Evolutionary conservation across 805 yeast genomes (phyloP), one percentile per base, ranked within the genome.

Genomic region (Yarrowia divulgata): DNA sequence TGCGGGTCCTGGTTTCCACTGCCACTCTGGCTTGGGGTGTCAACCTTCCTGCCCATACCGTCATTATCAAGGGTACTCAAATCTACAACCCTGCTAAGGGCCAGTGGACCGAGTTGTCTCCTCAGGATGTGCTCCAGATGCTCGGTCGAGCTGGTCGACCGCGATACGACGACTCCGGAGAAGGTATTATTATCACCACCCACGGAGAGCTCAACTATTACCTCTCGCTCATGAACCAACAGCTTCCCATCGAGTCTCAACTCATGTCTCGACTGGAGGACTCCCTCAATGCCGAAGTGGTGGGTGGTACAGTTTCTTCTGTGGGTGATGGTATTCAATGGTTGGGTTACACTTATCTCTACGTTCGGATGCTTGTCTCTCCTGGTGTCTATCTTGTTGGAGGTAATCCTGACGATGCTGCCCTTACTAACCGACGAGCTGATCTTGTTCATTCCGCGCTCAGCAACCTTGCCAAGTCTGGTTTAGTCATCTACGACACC

Each of bases 121-220:
- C 98, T 0, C 99, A 94, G 74, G 98, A 95, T 79, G 89, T 94
- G 46, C 78, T 94, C 10, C 99, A 94, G 79, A 94, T 94, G 98
- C 82, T 94, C n/a, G 98, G 98, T 45, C 87, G 98, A 81, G 98
- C 98, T 19, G 98, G 98, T 73, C 85, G 99, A 78, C 99, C 99
- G 0, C 83, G 97, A 67, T 95, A 90, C 79, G 99, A 94, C 77
- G 87, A 87, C 18, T 86, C 87, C 74, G 99, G 99, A 74, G 97
- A 91, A 73, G 99, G 98, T 80, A 87, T 94, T 3, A 91, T 94
- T 40, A 91, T 94, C 62, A 95, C 98, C 0, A 84, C 93, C 0
- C 95, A 91, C 70, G 87, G 88, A 23, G 97, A 93, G 74, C 84
- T 94, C 18, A 94, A 91, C 72, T 93, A 92, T 76, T 94, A 93